Evolutionary conservation across 2,329 filamentous ascomycete genomes (phyloP).

Genomic region (Phoma sp.): DNA sequence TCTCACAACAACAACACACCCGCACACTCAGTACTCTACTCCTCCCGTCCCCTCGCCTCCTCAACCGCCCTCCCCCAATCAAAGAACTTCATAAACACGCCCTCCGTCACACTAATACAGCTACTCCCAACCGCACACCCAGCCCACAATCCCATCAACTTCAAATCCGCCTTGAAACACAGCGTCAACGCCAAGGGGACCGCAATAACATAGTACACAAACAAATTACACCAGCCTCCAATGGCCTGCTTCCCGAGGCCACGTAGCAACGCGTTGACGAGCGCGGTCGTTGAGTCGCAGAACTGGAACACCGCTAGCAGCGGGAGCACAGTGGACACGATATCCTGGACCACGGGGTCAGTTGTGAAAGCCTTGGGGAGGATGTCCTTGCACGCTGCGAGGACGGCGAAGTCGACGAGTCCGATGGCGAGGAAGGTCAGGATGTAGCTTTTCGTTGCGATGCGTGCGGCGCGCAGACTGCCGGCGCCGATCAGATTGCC

Average conservation of each 20-base stretch:
- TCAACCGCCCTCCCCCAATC: slow-evolving; percentile 42
- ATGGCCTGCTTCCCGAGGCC: slow-evolving; percentile 48
- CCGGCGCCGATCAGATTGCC: slow-evolving; percentile 50
- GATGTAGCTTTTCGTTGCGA: slow-evolving; percentile 42
- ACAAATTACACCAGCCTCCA: slow-evolving; percentile 47
- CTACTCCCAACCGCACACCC: slow-evolving; percentile 43
- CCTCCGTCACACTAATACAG: slow-evolving; percentile 44
- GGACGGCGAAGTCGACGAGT: slow-evolving; percentile 41
- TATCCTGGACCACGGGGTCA: slow-evolving; percentile 43
- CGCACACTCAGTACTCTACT: slow-evolving; percentile 19
- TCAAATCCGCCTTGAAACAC: slow-evolving; percentile 44
- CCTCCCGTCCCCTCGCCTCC: slow-evolving; percentile 37
- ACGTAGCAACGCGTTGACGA: slow-evolving; percentile 46
- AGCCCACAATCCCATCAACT: slow-evolving; percentile 47
- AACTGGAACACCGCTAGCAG: slow-evolving; percentile 48
- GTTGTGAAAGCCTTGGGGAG: slow-evolving; percentile 44
- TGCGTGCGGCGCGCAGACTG: slow-evolving; percentile 39
- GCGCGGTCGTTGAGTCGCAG: slow-evolving; percentile 46
- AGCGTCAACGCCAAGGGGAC: slow-evolving; percentile 46
- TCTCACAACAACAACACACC: too few species aligned
- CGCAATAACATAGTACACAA: slow-evolving; percentile 48
- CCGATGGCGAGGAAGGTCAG: slow-evolving; percentile 45
- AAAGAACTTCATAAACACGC: slow-evolving; percentile 37
- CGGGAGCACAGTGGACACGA: slow-evolving; percentile 43
- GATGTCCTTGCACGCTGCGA: slow-evolving; percentile 36